Conservation (phyloP, 1,284 basidiomycete species). For the Ganoderma leucocontextum region DNA sequence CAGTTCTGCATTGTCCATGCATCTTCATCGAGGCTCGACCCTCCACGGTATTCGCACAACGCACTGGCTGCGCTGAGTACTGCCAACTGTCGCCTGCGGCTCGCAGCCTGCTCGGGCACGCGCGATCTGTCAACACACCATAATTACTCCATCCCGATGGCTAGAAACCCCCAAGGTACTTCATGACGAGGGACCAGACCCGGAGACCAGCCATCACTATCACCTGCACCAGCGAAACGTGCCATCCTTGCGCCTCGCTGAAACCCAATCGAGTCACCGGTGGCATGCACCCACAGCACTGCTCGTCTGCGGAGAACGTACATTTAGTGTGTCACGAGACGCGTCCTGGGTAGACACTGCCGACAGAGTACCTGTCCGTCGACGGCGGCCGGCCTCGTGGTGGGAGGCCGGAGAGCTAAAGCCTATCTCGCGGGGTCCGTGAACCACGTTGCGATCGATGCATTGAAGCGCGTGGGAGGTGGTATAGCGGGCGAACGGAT, state of each 20-base stretch:
- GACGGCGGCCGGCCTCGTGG: constrained; percentile 5
- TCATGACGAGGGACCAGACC: neutral
- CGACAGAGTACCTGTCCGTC: neutral
- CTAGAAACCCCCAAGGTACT: neutral
- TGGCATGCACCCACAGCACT: neutral
- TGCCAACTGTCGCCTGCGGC: neutral
- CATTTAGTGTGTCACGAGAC: neutral
- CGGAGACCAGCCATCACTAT: neutral
- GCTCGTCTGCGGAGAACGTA: neutral
- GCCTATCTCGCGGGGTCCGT: constrained; percentile 10
- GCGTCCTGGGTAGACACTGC: neutral
- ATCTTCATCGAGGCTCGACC: neutral
- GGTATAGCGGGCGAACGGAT: neutral
- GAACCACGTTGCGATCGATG: constrained; percentile 1
- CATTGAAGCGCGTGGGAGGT: neutral
- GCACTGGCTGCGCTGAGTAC: neutral
- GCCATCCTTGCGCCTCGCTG: neutral
- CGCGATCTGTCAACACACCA: neutral
- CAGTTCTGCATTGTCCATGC: neutral
- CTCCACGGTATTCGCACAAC: neutral
- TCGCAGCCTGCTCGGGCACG: neutral
- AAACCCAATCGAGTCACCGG: neutral
- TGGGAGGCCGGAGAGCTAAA: constrained; percentile 17
- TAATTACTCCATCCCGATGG: neutral
- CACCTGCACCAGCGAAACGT: neutral